phyloP scores from a whole-genome alignment of 305 asterid species.

The Striga hermonthica region DNA sequence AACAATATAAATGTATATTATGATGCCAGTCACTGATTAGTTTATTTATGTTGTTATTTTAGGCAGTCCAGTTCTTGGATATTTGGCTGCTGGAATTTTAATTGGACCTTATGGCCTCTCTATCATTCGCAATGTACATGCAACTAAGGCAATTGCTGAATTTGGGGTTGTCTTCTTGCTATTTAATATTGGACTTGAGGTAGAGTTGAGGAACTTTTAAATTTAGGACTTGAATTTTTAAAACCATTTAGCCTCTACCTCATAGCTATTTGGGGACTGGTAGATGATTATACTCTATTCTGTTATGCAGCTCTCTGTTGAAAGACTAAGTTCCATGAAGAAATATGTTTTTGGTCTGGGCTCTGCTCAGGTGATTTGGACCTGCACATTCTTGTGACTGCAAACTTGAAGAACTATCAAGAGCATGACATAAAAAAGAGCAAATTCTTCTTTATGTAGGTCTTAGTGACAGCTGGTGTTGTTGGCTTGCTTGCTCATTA shows the following conservation, averaged over 20 bases:
- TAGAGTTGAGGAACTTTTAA: constrained; percentile 30
- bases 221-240: constrained; percentile 6
- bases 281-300: constrained; percentile 29
- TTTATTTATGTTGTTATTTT: constrained; percentile 37
- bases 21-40: constrained; percentile 25
- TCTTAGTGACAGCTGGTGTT: constrained; percentile 81
- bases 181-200: constrained; percentile 99
- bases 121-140: constrained; percentile 94
- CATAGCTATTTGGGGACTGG: constrained; percentile 29
- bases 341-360: constrained; percentile 99
- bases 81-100: constrained; percentile 97
- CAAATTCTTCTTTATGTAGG: constrained; percentile 45
- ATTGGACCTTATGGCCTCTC: constrained; percentile 99
- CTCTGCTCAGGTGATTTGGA: constrained; percentile 79
- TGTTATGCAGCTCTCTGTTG: constrained; percentile 87
- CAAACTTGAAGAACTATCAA: neutral
- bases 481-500: constrained; percentile 74
- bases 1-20: constrained; percentile 18
- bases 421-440: constrained; percentile 18
- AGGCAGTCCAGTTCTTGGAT: constrained; percentile 99
- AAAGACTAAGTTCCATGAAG: constrained; percentile 98
- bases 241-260: constrained; percentile 23
- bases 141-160: constrained; percentile 96
- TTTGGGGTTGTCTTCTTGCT: constrained; percentile 99
- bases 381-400: neutral